A percentile compares a stretch with the other conserved stretches of the same genome.
phyloP scores from a whole-genome alignment of 768 basidiomycete genomes.

The Boletus bicolor region DNA sequence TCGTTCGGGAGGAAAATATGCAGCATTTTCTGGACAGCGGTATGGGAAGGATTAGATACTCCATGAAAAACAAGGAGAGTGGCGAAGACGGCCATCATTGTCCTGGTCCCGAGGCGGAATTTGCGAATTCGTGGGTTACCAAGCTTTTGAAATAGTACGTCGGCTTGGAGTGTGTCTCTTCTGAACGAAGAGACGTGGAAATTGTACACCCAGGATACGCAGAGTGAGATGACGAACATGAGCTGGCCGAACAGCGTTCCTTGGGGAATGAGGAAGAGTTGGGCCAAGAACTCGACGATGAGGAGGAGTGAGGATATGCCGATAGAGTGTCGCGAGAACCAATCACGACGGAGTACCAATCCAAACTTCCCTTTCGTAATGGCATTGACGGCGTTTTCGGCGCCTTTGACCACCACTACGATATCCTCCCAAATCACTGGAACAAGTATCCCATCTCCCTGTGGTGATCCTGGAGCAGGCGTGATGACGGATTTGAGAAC shows the following conservation, averaged over 20 bases:
- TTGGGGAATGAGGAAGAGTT: conserved; percentile 34
- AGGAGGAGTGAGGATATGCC: conserved; percentile 29
- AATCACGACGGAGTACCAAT: conserved; percentile 9
- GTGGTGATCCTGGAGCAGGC: conserved; percentile 19
- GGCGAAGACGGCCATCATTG: conserved; percentile 13
- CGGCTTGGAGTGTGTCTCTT: conserved; percentile 18
- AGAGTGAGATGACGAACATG: conserved; percentile 33
- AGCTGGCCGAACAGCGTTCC: conserved; percentile 33
- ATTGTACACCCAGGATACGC: conserved; percentile 35
- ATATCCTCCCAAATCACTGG: conserved; percentile 11
- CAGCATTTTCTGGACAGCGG: conserved; percentile 9
- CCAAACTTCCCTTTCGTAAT: conserved; percentile 30
- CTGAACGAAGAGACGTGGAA: conserved; percentile 32
- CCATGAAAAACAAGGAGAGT: conserved; percentile 12
- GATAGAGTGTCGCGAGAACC: conserved; percentile 4
- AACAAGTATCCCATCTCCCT: conserved; percentile 28
- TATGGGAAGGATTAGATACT: background rate
- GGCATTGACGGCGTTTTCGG: conserved; percentile 25
- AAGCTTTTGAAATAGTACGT: conserved; percentile 19
- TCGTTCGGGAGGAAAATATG: conserved; percentile 19
- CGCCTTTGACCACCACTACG: conserved; percentile 28
- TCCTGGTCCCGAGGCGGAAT: conserved; percentile 16
- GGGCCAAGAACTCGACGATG: conserved; percentile 28
- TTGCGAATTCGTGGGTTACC: conserved; percentile 9
- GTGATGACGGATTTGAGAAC: conserved; percentile 5